A percentile compares a stretch with the other conserved stretches of the same genome.
Conservation (phyloP, 2,329 filamentous ascomycete species). For the Lachnellula arida region DNA sequence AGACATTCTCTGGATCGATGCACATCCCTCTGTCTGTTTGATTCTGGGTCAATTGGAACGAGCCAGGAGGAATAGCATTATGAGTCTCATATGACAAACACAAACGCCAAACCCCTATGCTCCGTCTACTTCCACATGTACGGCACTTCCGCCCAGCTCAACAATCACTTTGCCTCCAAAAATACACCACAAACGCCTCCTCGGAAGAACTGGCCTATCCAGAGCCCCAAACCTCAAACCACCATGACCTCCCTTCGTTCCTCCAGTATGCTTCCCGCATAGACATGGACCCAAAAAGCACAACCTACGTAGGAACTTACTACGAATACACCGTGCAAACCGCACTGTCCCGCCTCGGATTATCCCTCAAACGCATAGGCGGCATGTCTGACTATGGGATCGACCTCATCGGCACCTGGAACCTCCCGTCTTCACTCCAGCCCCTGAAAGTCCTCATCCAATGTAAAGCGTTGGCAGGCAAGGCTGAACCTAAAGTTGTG, state of each 20-base stretch:
- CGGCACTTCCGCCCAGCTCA: conserved; percentile 18
- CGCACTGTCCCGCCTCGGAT: conserved; percentile 55
- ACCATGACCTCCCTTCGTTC: conserved; percentile 62
- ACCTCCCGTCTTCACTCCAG: conserved; percentile 42
- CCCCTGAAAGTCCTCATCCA: conserved; percentile 52
- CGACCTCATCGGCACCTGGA: conserved; percentile 70
- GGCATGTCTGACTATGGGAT: conserved; percentile 65
- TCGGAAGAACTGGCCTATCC: conserved; percentile 39
- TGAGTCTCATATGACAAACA: background rate
- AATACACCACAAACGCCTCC: conserved; percentile 22
- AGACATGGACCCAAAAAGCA: conserved; percentile 50
- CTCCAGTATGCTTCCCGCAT: conserved; percentile 54
- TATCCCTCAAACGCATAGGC: conserved; percentile 61
- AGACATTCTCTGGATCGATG: background rate
- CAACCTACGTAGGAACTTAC: conserved; percentile 65
- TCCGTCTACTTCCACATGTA: conserved; percentile 11
- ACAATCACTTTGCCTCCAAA: conserved; percentile 15
- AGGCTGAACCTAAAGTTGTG: conserved; percentile 52
- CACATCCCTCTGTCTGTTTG: background rate
- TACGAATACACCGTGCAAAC: conserved; percentile 68
- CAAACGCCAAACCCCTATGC: conserved; percentile 15
- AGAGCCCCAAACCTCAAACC: conserved; percentile 43
- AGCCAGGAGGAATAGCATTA: background rate
- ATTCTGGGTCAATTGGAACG: background rate
- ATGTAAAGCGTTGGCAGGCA: conserved; percentile 60